Percentiles rank a stretch among this genome's conserved stretches.
Evolutionary conservation across 139 green algal genomes (phyloP).

Genomic region (Chlorella sp.): DNA sequence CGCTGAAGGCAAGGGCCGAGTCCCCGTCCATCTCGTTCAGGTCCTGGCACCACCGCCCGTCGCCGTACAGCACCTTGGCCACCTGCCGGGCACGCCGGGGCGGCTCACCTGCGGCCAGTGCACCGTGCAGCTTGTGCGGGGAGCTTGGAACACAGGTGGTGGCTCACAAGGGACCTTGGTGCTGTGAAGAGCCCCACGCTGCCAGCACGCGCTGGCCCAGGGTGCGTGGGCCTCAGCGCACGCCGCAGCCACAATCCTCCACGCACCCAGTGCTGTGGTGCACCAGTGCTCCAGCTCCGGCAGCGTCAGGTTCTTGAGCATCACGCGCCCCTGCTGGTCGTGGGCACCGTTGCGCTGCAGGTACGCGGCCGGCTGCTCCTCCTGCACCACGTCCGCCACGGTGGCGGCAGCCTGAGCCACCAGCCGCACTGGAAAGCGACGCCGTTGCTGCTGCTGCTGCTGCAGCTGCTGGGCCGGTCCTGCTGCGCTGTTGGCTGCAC

Average conservation of each 20-base stretch:
- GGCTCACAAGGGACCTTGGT: conserved; percentile 9
- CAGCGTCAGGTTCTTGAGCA: conserved; percentile 56
- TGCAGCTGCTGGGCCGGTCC: not conserved
- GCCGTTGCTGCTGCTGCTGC: too few species aligned
- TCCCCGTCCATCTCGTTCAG: conserved; percentile 35
- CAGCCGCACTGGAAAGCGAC: too few species aligned
- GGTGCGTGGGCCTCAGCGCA: too few species aligned
- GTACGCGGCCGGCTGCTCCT: not conserved
- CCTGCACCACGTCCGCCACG: not conserved
- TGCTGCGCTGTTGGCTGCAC: not conserved
- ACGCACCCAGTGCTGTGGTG: too few species aligned
- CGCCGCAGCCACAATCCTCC: too few species aligned
- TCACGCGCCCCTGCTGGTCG: conserved; percentile 38
- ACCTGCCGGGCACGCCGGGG: conserved; percentile 52
- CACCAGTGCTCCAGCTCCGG: conserved; percentile 52
- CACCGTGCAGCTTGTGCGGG: not conserved
- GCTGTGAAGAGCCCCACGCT: too few species aligned
- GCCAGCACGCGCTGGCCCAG: too few species aligned
- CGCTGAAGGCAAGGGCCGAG: conserved; percentile 46
- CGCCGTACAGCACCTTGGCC: conserved; percentile 71
- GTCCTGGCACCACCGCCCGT: conserved; percentile 35
- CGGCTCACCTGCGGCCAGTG: not conserved
- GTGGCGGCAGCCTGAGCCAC: not conserved
- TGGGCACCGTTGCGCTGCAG: conserved; percentile 12
- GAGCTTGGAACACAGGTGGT: not conserved